These are phyloP conservation scores for Epichloe amarillans DNA, from an alignment of 2,329 filamentous ascomycete genomes.

Conservation along the genomic window DNA sequence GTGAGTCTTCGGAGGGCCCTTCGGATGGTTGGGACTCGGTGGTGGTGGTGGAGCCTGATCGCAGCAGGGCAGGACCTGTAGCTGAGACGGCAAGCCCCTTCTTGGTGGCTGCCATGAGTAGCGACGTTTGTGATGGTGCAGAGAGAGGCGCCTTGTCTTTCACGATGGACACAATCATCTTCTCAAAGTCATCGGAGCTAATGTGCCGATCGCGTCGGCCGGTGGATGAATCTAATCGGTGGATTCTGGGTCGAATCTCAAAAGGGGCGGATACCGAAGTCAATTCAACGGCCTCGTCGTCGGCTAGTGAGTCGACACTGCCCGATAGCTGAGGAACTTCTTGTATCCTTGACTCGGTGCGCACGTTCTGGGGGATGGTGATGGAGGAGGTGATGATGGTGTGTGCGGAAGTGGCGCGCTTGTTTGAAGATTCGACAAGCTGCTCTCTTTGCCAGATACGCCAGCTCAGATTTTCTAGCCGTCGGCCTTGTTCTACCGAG, in stretches of 20 bases:
- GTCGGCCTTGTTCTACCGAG: constrained; percentile 81
- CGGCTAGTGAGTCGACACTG: constrained; percentile 61
- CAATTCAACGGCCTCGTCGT: constrained; percentile 53
- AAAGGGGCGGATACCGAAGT: constrained; percentile 38
- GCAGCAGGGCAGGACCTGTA: constrained; percentile 21
- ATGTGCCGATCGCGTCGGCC: constrained; percentile 79
- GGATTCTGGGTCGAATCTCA: constrained; percentile 54
- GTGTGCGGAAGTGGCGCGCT: constrained; percentile 25
- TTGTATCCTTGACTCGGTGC: constrained; percentile 26
- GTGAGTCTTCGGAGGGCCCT: constrained; percentile 11
- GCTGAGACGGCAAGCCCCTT: constrained; percentile 23
- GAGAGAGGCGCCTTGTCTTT: constrained; percentile 60
- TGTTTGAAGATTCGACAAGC: constrained; percentile 60
- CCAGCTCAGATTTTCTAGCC: constrained; percentile 94
- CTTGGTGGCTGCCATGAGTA: constrained; percentile 25
- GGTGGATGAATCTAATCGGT: constrained; percentile 56
- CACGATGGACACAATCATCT: constrained; percentile 88
- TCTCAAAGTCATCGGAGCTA: constrained; percentile 82
- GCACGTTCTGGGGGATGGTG: constrained; percentile 36
- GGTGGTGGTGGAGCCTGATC: constrained; percentile 22
- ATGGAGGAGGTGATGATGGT: constrained; percentile 25
- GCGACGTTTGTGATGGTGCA: constrained; percentile 17
- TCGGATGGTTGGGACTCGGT: too few species aligned
- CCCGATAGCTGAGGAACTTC: constrained; percentile 61
- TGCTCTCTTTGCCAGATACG: constrained; percentile 80